phyloP scores from a whole-genome alignment of 805 yeast species.

The Nakazawaea wyomingensis region DNA sequence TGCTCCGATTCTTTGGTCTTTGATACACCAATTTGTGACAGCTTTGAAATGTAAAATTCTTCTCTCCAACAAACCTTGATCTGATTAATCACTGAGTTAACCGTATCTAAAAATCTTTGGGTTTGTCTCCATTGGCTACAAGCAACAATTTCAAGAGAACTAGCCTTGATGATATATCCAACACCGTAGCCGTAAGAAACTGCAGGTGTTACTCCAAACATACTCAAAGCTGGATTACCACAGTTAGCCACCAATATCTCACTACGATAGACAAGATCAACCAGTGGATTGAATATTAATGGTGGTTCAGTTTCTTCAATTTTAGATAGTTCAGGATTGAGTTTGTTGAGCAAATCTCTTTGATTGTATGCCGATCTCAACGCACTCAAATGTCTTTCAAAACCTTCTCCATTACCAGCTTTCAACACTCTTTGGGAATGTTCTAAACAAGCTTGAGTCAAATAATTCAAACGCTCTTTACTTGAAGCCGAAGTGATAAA shows the following conservation, averaged over 20 bases:
- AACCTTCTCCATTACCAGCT: conserved; percentile 62
- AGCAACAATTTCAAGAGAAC: conserved; percentile 43
- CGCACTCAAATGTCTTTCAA: conserved; percentile 68
- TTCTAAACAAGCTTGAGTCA: conserved; percentile 44
- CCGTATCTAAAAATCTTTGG: conserved; percentile 46
- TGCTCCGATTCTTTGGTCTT: conserved; percentile 12
- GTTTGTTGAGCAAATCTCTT: conserved; percentile 36
- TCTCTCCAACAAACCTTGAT: conserved; percentile 32
- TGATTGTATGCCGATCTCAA: conserved; percentile 51
- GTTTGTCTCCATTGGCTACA: conserved; percentile 61
- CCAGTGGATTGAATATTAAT: conserved; percentile 36
- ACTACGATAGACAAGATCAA: conserved; percentile 30
- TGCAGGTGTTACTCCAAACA: conserved; percentile 58
- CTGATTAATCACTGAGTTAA: conserved; percentile 45
- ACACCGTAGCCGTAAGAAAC: conserved; percentile 55
- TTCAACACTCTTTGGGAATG: conserved; percentile 45
- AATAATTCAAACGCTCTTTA: conserved; percentile 41
- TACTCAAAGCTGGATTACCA: conserved; percentile 54
- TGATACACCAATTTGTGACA: not conserved
- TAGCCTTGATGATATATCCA: conserved; percentile 50
- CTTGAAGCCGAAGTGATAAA: conserved; percentile 54
- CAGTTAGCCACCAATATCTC: conserved; percentile 45
- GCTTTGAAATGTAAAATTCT: not conserved
- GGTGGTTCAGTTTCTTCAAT: conserved; percentile 31
- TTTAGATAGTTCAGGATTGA: conserved; percentile 38